phyloP scores from a whole-genome alignment of 108 stramenopile genomes.

The Fragilariopsis cylindrus region DNA sequence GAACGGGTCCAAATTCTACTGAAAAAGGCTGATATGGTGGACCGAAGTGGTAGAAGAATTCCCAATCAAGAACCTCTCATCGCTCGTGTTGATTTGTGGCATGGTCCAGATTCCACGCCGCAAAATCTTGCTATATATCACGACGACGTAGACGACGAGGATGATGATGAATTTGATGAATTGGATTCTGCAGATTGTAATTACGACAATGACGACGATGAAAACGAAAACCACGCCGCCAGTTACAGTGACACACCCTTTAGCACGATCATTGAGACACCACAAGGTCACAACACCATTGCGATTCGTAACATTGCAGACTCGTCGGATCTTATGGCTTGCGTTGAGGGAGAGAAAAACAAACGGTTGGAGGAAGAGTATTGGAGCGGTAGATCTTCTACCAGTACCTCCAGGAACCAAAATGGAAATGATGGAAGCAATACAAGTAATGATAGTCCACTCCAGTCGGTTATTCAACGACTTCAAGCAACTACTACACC shows the following conservation, averaged over 20 bases:
- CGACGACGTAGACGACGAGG: slow-evolving; percentile 53
- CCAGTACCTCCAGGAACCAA: neutral
- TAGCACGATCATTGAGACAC: slow-evolving; percentile 70
- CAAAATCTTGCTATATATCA: slow-evolving; percentile 76
- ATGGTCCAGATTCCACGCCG: slow-evolving; percentile 81
- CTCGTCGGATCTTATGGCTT: slow-evolving; percentile 63
- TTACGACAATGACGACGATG: neutral
- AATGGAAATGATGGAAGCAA: neutral
- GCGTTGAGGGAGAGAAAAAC: slow-evolving; percentile 52
- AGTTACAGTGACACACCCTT: slow-evolving; percentile 63
- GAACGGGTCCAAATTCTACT: slow-evolving; percentile 69
- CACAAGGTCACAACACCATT: slow-evolving; percentile 70
- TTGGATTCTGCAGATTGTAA: neutral
- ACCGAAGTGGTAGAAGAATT: neutral
- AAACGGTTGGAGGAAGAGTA: neutral
- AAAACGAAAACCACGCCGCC: neutral
- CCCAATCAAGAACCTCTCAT: slow-evolving; percentile 50
- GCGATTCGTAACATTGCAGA: slow-evolving; percentile 79
- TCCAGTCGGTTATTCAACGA: slow-evolving; percentile 18
- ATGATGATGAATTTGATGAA: slow-evolving; percentile 5
- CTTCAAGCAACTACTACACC: slow-evolving; percentile 16
- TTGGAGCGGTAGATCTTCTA: neutral
- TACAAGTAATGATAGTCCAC: slow-evolving; percentile 3
- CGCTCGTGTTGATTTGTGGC: slow-evolving; percentile 76
- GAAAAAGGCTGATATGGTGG: slow-evolving; percentile 50